Conservation (phyloP, 495 filamentous ascomycete species). For the Echria macrotheca region DNA sequence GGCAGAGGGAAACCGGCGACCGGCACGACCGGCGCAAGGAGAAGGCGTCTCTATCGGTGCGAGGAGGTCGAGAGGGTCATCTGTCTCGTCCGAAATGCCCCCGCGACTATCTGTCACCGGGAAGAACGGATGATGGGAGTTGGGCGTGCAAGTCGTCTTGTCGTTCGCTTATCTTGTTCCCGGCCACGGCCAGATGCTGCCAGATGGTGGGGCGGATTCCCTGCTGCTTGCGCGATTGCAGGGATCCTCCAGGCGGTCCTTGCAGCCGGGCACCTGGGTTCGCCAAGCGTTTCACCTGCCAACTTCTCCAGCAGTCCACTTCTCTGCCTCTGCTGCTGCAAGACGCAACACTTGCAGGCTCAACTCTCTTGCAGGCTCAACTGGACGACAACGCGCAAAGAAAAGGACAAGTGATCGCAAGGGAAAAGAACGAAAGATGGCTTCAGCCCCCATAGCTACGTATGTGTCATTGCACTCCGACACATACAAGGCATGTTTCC, state of each 20-base stretch:
- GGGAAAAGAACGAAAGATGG: conserved; percentile 17
- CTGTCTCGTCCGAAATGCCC: no score
- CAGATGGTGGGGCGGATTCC: conserved; percentile 1
- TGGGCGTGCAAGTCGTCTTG: not conserved
- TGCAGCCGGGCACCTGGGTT: conserved; percentile 7
- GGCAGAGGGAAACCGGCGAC: not conserved
- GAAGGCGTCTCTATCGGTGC: conserved; percentile 3
- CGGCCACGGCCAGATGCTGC: not conserved
- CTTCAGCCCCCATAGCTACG: conserved; percentile 45
- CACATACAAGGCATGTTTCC: conserved; percentile 38
- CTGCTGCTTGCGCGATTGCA: not conserved
- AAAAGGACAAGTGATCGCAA: not conserved
- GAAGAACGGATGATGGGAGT: no score
- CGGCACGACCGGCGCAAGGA: not conserved
- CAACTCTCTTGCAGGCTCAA: no score
- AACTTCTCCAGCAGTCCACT: no score
- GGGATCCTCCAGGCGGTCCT: conserved; percentile 1
- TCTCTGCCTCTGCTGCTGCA: no score
- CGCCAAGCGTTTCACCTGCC: no score
- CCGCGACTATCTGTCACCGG: no score
- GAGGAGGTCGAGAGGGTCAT: not conserved
- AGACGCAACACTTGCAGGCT: no score
- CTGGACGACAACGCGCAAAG: not conserved
- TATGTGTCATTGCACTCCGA: conserved; percentile 65
- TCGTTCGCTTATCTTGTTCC: conserved; percentile 7